Evolutionary conservation across 192 early-diverging fungal species (phyloP), one percentile per base, ranked within the genome.

Genomic region (Podila verticillata): DNA sequence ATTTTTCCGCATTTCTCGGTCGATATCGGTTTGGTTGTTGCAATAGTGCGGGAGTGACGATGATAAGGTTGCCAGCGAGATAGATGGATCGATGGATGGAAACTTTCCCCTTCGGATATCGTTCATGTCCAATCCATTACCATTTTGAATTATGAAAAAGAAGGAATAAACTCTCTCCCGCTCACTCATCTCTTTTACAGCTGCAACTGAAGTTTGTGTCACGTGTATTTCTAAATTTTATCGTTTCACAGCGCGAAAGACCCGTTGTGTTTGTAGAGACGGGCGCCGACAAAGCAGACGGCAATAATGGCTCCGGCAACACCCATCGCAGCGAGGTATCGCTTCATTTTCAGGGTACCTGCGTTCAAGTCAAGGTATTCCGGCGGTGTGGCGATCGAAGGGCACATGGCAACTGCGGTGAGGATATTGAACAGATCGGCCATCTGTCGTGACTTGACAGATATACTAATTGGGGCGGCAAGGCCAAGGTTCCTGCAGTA

Each of bases 401-500:
- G 96, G 70, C 94, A 91, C 89, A 97, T 95, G 24, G 92, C 92
- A 1, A 95, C 90, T 0, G 92, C 91, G 0, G 94, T 93, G 68
- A 99, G 84, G 20, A 95, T 87, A 74, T 95, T 91, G 73, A 93
- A 98, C 48, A 99, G 82, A 70, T 96, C 95, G 7, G 96, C 96
- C 79, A 92, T 93, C 78, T 96, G 90, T 13, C 86, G 82, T 29
- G 94, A 88, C 73, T 95, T 94, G 4, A 97, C 93, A 10, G 95
- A 96, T 24, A 99, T 91, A 74, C 93, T 93, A 7, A 98, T 85
- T 22, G 98, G 98, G n/a, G 95, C 92, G 5, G 89, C 88, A 7
- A 99, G 86, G 3, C 93, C 92, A 7, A 98, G 84, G 47, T 89
- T 87, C 19, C 96, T 88, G 70, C 98, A 99, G 75, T 96, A 99